Base-by-base conservation (phyloP, 148 eudicot genomes). In the Vaccinium darrowii region DNA sequence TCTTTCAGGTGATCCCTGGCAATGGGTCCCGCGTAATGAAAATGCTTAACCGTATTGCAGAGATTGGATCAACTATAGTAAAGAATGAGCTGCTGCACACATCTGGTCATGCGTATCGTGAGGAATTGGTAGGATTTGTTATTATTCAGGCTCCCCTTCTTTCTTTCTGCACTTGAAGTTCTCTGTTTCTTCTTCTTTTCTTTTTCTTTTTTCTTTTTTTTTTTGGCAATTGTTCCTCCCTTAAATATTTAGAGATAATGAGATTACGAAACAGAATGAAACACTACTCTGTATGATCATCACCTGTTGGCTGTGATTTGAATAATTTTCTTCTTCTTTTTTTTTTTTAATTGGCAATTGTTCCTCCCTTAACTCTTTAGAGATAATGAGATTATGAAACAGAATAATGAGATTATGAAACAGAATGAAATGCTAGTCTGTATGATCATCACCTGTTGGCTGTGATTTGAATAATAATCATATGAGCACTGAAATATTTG, bases 41-140 rank as follows among this genome's bases (percentile, higher is more conserved):
- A 87, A 96, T 96, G 99, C 86, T 96, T 19, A 96, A 96, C 84
- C 99, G 99, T 81, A 88, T 96, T 88, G 90, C 99, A 65, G 99
- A 96, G 84, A 92, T 96, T 83, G 99, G 99, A 87, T 92, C 99
- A 85, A 91, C 92, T 50, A 88, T 96, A 87, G 90, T 96, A 82
- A 93, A 82, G 88, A 92, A 93, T 88, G 98, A 92, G 89, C 84
- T 89, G 91, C 90, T 96, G 85, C 99, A 96, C 88, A 92, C 99
- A 79, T 96, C 99, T 78, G 99, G 99, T 85, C 99, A 96, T 84
- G 99, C 88, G 57, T 71, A 96, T 85, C 97, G 98, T 47, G 98
- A 90, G 19, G 99, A 96, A 86, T 86, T 96, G 96, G 99, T 96
- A 90, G 87, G 84, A 0, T 33, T 83, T 56, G 10, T 25, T 63